Base-by-base conservation (phyloP, 2,329 filamentous ascomycete species). In the Aschersonia sp. region DNA sequence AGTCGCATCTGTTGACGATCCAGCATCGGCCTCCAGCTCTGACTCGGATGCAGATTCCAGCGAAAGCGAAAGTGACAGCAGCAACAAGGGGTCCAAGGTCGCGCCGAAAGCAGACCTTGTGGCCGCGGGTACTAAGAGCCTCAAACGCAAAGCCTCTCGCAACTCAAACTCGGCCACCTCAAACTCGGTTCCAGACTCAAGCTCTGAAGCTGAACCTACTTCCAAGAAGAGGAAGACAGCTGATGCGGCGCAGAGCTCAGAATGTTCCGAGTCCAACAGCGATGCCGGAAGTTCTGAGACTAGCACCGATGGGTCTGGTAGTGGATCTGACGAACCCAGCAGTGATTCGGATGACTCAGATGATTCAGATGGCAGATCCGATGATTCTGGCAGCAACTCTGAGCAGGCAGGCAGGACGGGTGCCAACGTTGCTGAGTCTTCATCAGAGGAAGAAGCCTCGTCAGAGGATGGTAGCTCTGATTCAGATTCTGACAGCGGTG, bases 151-250 rank as follows among this genome's bases (percentile, higher is more conserved):
- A 49, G 65, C 65, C 0, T 59, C 62, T 1, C 55, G 55, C 37
- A 55, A 58, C 29, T 56, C 52, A 12, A 55, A 47, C 49, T 52
- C 58, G 22, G 59, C 47, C 4, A 62, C 63, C 12, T 66, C 63
- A 4, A 57, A 55, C 41, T 62, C 60, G 42, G 55, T 55, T 11
- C 65, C 64, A 1, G 60, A 65, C 44, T 72, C 71, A 14, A 66
- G 64, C 52, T 70, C 67, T 7, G 69, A 72, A 40, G 67, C 67
- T 41, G 67, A 72, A 49, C 73, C 70, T 4, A 67, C 67, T 50
- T 54, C 63, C 30, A 81, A 81, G 67, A 80, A 78, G 63, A 60
- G 60, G 51, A 71, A 69, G 59, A 67, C 64, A 32, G 68, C 44
- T 4, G 41, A 49, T 22, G 33, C 22, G 22, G 22, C 22, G 22